Conservation (phyloP, 108 stramenopile species). For the Halocafeteria seosinensis region DNA sequence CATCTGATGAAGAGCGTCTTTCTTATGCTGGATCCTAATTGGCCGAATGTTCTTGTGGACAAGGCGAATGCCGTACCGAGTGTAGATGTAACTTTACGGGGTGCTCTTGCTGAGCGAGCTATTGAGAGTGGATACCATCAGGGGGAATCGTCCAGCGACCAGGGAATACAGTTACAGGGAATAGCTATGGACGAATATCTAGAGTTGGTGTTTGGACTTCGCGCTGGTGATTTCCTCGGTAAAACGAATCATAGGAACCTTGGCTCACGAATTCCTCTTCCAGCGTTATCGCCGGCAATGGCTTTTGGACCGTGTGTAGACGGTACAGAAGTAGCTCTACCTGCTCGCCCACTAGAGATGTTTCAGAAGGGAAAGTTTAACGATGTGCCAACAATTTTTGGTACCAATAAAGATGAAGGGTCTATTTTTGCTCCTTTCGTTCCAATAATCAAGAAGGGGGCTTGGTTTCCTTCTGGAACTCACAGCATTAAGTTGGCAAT, state of each 20-base stretch:
- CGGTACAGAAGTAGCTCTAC: constrained; percentile 1
- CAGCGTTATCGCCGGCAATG: constrained; percentile 2
- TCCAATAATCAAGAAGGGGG: background rate
- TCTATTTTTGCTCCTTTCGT: constrained; percentile 1
- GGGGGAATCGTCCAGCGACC: too few species aligned
- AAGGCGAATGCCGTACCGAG: background rate
- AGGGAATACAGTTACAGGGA: too few species aligned
- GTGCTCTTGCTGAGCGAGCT: too few species aligned
- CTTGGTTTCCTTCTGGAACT: background rate
- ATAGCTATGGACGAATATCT: too few species aligned
- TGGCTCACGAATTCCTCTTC: background rate
- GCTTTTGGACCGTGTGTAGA: constrained; percentile 2
- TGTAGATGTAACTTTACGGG: too few species aligned
- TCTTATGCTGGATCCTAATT: background rate
- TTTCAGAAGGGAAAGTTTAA: background rate
- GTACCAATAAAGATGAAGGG: constrained; percentile 6
- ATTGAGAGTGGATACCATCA: too few species aligned
- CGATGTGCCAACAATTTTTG: constrained; percentile 5
- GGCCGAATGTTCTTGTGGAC: background rate
- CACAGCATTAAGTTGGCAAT: background rate
- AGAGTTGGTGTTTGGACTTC: too few species aligned
- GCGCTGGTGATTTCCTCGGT: too few species aligned
- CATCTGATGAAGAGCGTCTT: background rate
- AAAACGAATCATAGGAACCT: too few species aligned
- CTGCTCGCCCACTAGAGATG: background rate